Evolutionary conservation across 176 grass and related monocot genomes (phyloP).

Genomic region (Oryza meyeriana): DNA sequence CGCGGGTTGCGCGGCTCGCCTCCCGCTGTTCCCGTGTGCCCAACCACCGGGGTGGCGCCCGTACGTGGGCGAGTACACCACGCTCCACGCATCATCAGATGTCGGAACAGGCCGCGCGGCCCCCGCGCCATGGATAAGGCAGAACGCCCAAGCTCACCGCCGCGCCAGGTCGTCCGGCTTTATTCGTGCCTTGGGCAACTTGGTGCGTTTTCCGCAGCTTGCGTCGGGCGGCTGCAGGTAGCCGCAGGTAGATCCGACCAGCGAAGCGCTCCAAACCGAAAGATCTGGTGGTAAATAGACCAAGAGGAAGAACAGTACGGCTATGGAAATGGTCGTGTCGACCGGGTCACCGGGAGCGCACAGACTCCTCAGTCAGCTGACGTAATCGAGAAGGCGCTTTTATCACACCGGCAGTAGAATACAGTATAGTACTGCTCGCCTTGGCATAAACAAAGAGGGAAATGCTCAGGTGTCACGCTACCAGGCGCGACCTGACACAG

Average conservation of each 20-base stretch:
- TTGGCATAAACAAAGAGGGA: neutral
- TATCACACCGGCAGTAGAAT: neutral
- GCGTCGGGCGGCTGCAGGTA: neutral
- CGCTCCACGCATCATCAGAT: neutral
- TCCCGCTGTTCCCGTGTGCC: neutral
- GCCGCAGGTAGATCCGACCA: neutral
- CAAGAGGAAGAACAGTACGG: neutral
- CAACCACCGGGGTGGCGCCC: neutral
- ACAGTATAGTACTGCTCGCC: neutral
- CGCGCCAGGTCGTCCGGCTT: constrained; percentile 9
- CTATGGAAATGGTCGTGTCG: neutral
- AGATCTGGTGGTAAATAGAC: neutral
- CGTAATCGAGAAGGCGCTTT: neutral
- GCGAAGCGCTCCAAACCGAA: neutral
- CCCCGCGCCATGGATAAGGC: neutral
- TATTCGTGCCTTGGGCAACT: neutral
- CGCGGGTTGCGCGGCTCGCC: neutral
- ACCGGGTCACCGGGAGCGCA: neutral
- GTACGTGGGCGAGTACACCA: neutral
- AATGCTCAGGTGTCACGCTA: neutral
- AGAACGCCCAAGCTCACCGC: too few relatives aligned
- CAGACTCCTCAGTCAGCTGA: constrained; percentile 15
- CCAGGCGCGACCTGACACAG: neutral
- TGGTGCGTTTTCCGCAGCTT: neutral
- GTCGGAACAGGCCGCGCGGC: neutral